Conservation (phyloP, 768 basidiomycete species). For the Trametes villosa region DNA sequence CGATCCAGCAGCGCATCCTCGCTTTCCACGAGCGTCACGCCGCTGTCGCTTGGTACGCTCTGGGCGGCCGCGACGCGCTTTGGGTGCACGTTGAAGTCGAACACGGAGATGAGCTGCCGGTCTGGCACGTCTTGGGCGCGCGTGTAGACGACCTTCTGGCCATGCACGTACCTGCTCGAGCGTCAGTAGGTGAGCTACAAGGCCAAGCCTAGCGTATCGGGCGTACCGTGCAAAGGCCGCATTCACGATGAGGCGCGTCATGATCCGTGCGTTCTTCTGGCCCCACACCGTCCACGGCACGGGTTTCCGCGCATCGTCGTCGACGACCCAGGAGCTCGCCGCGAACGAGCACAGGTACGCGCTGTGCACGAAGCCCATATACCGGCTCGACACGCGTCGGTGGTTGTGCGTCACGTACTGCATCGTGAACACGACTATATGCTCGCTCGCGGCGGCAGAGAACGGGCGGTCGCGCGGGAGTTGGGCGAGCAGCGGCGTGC, state of each 20-base stretch:
- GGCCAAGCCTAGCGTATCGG: no score
- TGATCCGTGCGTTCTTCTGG: conserved; percentile 36
- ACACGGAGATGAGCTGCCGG: conserved; percentile 16
- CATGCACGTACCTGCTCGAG: conserved; percentile 43
- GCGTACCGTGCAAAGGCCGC: conserved; percentile 31
- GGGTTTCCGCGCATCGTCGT: background rate
- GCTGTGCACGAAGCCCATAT: conserved; percentile 37
- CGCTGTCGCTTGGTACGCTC: background rate
- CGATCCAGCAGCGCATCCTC: background rate
- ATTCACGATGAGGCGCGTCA: conserved; percentile 27
- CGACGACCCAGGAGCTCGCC: background rate
- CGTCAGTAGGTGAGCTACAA: no score
- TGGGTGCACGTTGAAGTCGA: conserved; percentile 40
- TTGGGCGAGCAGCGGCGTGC: conserved; percentile 1
- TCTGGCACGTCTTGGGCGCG: conserved; percentile 6
- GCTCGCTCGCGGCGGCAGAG: conserved; percentile 19
- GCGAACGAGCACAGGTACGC: conserved; percentile 30
- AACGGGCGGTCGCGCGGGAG: conserved; percentile 33
- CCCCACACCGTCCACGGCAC: conserved; percentile 47
- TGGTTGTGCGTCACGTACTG: conserved; percentile 26
- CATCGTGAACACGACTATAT: conserved; percentile 34
- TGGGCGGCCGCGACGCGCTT: conserved; percentile 17
- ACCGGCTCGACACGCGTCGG: conserved; percentile 15
- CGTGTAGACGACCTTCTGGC: conserved; percentile 41
- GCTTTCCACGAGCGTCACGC: background rate